Conservation (phyloP, 176 grass and related monocot species). For the Bolboschoenus planiculmis region DNA sequence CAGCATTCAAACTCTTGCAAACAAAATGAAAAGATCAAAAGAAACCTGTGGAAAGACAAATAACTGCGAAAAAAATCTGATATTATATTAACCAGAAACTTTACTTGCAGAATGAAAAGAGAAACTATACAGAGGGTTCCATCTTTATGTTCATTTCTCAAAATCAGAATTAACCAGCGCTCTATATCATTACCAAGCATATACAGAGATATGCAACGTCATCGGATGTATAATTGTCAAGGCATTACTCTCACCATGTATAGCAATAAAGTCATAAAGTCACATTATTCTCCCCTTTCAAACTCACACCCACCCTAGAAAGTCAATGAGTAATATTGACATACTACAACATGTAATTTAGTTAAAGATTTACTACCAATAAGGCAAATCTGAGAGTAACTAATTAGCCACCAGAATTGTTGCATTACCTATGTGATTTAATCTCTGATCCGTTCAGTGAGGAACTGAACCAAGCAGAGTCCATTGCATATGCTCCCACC, state of each 20-base stretch:
- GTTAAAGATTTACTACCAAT: neutral
- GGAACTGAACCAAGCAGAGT: neutral
- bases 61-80: conserved; percentile 26
- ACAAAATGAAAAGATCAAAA: conserved; percentile 59
- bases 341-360: neutral
- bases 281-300: neutral
- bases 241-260: neutral
- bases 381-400: neutral
- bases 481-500: conserved; percentile 13
- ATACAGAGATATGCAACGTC: too few relatives aligned
- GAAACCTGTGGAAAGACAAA: conserved; percentile 25
- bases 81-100: conserved; percentile 21
- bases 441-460: neutral
- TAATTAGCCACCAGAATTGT: neutral
- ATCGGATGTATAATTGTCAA: neutral
- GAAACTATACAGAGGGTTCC: neutral
- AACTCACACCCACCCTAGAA: neutral
- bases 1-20: conserved; percentile 75
- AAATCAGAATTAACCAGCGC: too few relatives aligned
- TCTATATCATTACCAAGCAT: too few relatives aligned
- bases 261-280: neutral
- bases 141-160: too few relatives aligned
- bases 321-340: neutral
- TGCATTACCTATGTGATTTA: neutral
- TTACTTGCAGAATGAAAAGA: conserved; percentile 31